Base-by-base conservation (phyloP, 2,329 filamentous ascomycete genomes). In the Fusarium sp. region DNA sequence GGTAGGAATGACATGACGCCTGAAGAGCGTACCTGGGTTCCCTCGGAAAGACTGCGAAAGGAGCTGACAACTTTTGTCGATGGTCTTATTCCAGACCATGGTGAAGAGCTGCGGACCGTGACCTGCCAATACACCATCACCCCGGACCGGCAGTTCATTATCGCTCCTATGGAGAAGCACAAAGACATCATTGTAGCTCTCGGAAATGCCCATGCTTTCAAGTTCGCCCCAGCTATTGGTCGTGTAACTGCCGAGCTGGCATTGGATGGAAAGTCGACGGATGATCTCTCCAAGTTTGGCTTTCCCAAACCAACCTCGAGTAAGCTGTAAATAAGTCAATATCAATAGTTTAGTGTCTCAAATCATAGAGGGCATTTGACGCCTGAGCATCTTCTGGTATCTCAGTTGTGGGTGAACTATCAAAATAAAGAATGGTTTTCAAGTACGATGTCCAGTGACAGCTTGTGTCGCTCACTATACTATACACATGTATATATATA, bases 41-140 rank as follows among this genome's bases (percentile, higher is more conserved):
- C 21, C n/a, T 56, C 57, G 21, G 13, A 45, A 17, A 38, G 22
- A 15, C 17, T 56, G 22, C 34, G 49, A 4, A 34, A 46, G 13
- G 40, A 57, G 21, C 19, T 57, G 22, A 51, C 53, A 6, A 21
- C 15, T 1, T 56, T 61, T 31, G 33, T 61, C 15, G 39, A 51
- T 7, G 22, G 24, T 17, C 38, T 62, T 21, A 56, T 57, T 21
- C 57, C 42, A 15, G 36, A 22, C 10, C 57, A 49, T 39, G 65
- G 7, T 24, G 24, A 43, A 15, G 22, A 55, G 38, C 26, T 70
- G 15, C 63, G 66, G 15, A 73, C 69, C 9, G 58, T 71, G 7
- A 73, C 70, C 13, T 71, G 66, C 31, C 66, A 71, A 34, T 70
- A 71, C 19, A 58, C 69, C 3, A 62, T 70, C 11, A 71, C 63